Evolutionary conservation across 1,284 basidiomycete species (phyloP), one percentile per base, ranked within the genome.

Genomic region (Ceratobasidium sp.): DNA sequence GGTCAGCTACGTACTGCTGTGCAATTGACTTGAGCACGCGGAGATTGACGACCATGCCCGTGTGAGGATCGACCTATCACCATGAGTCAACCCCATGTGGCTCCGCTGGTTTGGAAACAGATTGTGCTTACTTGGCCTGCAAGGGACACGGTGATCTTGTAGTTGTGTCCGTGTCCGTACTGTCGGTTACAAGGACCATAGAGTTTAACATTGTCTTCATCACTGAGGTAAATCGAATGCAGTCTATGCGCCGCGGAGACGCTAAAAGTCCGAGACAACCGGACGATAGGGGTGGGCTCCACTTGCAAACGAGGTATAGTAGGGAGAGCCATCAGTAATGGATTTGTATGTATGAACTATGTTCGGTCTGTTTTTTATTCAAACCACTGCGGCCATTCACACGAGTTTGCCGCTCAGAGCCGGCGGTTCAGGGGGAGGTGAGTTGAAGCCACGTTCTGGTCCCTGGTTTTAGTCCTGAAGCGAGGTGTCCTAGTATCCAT

Each of bases 21-120:
- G 62, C 39, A 36, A 66, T 66, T 23, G 62, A 29, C 50, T 66
- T 56, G 50, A 66, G 62, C 27, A 30, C 39, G 6, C 62, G 41
- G 39, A 66, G 62, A 33, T 56, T 56, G 1, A 66, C 52, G 41
- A 66, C 62, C 62, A 54, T 66, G 25, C 62, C 58, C 19, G 58
- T 60, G n/a, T 36, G 46, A 9, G 58, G 46, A 36, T 60, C 58
- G 46, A 60, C 46, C 56, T 58, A 36, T 5, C 4, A 36, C 29
- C 27, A 27, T 52, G 27, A 52, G 49, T 27, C 25, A 19, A 11
- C 9, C 13, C 14, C 7, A 14, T 23, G 13, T 53, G 27, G 14
- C n/a, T n/a, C n/a, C n/a, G n/a, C n/a, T 16, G 27, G 19, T 39
- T 36, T 36, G 19, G 21, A 23, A 47, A 60, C 5, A 11, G 4